Base-by-base conservation (phyloP, 2,329 filamentous ascomycete genomes). In the Monascus ruber region DNA sequence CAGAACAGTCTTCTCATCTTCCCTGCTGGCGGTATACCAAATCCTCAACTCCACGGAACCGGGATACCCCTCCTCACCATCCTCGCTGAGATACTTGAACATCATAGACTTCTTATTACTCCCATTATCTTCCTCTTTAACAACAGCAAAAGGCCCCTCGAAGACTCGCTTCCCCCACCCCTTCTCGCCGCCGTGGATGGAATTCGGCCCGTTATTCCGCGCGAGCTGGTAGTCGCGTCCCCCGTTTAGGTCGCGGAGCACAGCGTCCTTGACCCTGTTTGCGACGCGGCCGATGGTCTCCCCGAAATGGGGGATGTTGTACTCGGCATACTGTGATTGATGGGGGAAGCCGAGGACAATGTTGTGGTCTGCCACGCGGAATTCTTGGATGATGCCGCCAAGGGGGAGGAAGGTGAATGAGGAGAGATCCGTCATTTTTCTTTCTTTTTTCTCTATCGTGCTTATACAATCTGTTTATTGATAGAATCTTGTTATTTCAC, bases 1-100 rank as follows among this genome's bases (percentile, higher is more conserved):
- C 41, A 96, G 65, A 11, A 91, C 76, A 1, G 76, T 78, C 46
- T 81, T 79, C 8, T 73, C 65, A 37, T 73, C 64, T 57, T 86
- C 79, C 45, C 77, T 83, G 39, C 77, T 80, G 0, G 82, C 73
- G 0, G 81, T 85, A 62, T 96, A 98, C 62, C 79, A 79, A 27
- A 94, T 78, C 43, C 71, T 79, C 40, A 79, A 73, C 55, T 88
- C 76, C 2, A 96, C 79, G 1, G 83, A 83, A 1, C 91, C 91
- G 0, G 91, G 91, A 60, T 84, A 96, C 0, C 85, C 85, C 62
- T 94, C 83, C 43, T 96, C 89, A 4, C 84, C 85, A 55, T 96
- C 81, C 49, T 73, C 69, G 63, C 84, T 91, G 37, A 73, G 48
- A 45, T 77, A 73, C 17, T 68, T 73, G 59, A 84, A 87, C 49